Conservation (phyloP, 805 yeast genomes). For the Alloascoidea hylecoeti region DNA sequence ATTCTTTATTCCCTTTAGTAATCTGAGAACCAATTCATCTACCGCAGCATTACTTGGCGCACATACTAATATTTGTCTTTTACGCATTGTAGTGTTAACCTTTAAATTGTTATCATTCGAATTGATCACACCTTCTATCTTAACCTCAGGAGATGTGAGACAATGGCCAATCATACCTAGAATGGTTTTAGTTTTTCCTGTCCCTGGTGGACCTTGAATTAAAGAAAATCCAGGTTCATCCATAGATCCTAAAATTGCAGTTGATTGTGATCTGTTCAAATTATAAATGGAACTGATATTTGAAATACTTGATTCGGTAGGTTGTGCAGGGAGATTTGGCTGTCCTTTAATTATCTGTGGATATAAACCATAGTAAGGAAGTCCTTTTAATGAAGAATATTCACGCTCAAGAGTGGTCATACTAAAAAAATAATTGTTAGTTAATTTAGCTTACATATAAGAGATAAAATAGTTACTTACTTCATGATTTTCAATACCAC, state of each 20-base stretch:
- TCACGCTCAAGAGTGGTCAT: constrained; percentile 93
- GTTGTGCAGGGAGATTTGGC: constrained; percentile 29
- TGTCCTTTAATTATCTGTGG: constrained; percentile 50
- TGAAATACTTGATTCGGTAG: constrained; percentile 22
- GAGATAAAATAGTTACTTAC: constrained; percentile 4
- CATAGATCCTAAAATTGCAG: constrained; percentile 68
- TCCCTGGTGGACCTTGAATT: constrained; percentile 99
- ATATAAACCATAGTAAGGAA: constrained; percentile 70
- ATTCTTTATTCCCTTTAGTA: constrained; percentile 53
- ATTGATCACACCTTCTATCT: constrained; percentile 7
- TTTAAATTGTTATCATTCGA: constrained; percentile 6
- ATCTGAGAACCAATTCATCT: constrained; percentile 80
- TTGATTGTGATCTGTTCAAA: constrained; percentile 84
- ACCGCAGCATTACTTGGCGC: constrained; percentile 99
- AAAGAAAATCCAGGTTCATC: constrained; percentile 64
- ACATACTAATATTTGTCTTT: constrained; percentile 51
- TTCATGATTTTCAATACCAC: constrained; percentile 64
- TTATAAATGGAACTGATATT: constrained; percentile 33
- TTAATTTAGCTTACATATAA: background rate
- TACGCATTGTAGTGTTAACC: constrained; percentile 9
- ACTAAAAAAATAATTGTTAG: constrained; percentile 12
- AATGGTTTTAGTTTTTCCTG: constrained; percentile 97
- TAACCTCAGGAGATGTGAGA: constrained; percentile 17
- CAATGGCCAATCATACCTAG: constrained; percentile 79
- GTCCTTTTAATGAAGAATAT: constrained; percentile 67